Base-by-base conservation (phyloP, 345 rosid genomes). In the Hypericum androsaemum region DNA sequence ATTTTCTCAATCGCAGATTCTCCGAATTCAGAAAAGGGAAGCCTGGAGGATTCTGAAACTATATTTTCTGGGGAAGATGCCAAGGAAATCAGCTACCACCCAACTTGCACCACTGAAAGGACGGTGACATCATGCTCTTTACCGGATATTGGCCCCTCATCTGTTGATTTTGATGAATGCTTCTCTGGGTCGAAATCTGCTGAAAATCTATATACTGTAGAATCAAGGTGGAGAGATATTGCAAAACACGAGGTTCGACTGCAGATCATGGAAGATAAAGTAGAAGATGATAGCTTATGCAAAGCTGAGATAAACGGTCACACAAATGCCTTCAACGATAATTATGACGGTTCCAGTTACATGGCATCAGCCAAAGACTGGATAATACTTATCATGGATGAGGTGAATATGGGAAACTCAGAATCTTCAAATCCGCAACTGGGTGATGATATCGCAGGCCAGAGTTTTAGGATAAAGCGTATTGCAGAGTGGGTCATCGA, bases 401-500 rank as follows among this genome's bases (percentile, higher is more conserved):
- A 77, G 68, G 50, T 60, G 45, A 74, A 48, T 64, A 36, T 56
- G 16, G 54, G 41, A 52, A 72, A 22, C 55, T 82, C 69, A 65
- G 85, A 81, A 54, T 54, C 72, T 56, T 67, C 73, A 8, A 54
- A 44, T 68, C 62, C 36, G 39, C 64, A 61, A 58, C 62, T 52
- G 73, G 4, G 1, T 22, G 70, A 75, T 57, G 81, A 73, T 49
- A 57, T 64, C 56, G 67, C 81, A 7, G 68, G 68, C 50, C 75
- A 74, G 66, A 86, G 83, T 77, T 88, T 71, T 58, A 92, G 76
- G 71, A 48, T 78, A 22, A 88, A 77, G 82, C 80, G 90, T 7
- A 83, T 85, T 7, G 75, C 83, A 72, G 86, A 85, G 22, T 92
- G 98, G 98, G 85, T 92, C 52, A 74, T 50, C 47, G 86, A 81